Evolutionary conservation across 2,329 filamentous ascomycete genomes (phyloP).

Genomic region (Pseudonectria buxi): DNA sequence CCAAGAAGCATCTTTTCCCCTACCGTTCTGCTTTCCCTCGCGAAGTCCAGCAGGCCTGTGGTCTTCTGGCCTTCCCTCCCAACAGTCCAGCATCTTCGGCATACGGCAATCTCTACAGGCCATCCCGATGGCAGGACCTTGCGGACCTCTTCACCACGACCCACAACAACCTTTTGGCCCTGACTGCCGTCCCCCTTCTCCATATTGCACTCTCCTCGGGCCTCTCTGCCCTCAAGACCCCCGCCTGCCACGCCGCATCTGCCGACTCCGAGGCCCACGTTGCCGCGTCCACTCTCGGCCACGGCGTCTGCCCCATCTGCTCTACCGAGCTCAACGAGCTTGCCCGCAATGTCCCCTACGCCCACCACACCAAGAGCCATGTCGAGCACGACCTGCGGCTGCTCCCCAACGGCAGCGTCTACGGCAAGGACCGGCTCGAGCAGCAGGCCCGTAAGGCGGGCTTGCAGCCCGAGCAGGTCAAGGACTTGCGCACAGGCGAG

Average conservation of each 20-base stretch:
- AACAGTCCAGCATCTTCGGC: slow-evolving; percentile 34
- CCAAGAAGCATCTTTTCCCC: slow-evolving; percentile 70
- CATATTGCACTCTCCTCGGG: slow-evolving; percentile 88
- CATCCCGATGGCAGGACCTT: slow-evolving; percentile 66
- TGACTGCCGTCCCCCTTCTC: slow-evolving; percentile 76
- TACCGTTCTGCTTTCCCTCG: slow-evolving; percentile 62
- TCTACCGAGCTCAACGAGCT: slow-evolving; percentile 91
- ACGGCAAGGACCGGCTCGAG: slow-evolving; percentile 67
- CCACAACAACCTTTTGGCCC: slow-evolving; percentile 76
- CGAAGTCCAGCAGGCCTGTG: slow-evolving; percentile 67
- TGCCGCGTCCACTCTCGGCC: slow-evolving; percentile 44
- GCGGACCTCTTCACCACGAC: slow-evolving; percentile 76
- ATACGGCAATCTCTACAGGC: slow-evolving; percentile 60
- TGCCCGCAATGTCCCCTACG: slow-evolving; percentile 82
- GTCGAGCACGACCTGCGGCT: slow-evolving; percentile 83
- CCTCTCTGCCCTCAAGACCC: slow-evolving; percentile 91
- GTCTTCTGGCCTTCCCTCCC: slow-evolving; percentile 68
- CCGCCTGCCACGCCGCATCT: slow-evolving; percentile 72
- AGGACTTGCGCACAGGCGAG: slow-evolving; percentile 72
- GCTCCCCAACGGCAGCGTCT: slow-evolving; percentile 80
- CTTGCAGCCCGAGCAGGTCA: slow-evolving; percentile 57
- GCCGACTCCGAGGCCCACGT: slow-evolving; percentile 29
- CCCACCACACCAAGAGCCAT: slow-evolving; percentile 88
- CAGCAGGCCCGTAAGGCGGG: slow-evolving; percentile 76
- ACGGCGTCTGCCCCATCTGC: slow-evolving; percentile 89